A percentile compares a stretch with the other conserved stretches of the same genome.
Evolutionary conservation across 2,329 filamentous ascomycete genomes (phyloP).

Genomic region (Colletotrichum lupini): DNA sequence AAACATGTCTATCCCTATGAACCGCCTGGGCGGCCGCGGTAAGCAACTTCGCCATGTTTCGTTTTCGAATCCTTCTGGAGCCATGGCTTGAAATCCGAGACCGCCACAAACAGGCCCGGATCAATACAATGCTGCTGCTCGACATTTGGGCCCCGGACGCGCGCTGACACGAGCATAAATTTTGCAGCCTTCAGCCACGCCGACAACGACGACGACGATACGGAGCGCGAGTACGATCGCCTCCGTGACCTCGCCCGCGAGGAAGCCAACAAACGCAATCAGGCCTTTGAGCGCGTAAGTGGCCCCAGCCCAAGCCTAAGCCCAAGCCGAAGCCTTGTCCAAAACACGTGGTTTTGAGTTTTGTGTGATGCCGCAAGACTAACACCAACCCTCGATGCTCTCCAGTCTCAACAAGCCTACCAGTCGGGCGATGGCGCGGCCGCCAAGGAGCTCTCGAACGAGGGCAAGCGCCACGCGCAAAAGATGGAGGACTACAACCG

Average conservation of each 20-base stretch:
- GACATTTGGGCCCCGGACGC: not conserved
- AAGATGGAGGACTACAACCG: conserved; percentile 90
- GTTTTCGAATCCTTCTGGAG: conserved; percentile 5
- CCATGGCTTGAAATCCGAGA: conserved; percentile 13
- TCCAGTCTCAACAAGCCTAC: conserved; percentile 82
- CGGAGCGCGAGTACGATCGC: conserved; percentile 91
- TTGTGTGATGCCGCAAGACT: not conserved
- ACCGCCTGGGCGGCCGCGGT: conserved; percentile 37
- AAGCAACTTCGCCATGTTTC: conserved; percentile 3
- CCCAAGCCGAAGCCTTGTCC: not conserved
- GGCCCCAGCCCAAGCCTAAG: not conserved
- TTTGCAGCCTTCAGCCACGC: conserved; percentile 80
- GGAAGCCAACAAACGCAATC: conserved; percentile 81
- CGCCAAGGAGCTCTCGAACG: conserved; percentile 86
- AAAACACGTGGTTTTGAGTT: not conserved
- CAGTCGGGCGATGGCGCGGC: conserved; percentile 80
- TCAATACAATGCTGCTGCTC: not conserved
- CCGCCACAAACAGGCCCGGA: not conserved
- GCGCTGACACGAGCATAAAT: conserved; percentile 3
- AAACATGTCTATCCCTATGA: conserved; percentile 36
- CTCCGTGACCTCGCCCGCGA: conserved; percentile 84
- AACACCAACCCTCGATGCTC: not conserved
- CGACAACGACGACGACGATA: conserved; percentile 69
- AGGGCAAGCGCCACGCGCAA: conserved; percentile 85
- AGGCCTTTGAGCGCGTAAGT: conserved; percentile 79